Evolutionary conservation across 2,329 filamentous ascomycete species (phyloP).

Genomic region (Claviceps monticola): DNA sequence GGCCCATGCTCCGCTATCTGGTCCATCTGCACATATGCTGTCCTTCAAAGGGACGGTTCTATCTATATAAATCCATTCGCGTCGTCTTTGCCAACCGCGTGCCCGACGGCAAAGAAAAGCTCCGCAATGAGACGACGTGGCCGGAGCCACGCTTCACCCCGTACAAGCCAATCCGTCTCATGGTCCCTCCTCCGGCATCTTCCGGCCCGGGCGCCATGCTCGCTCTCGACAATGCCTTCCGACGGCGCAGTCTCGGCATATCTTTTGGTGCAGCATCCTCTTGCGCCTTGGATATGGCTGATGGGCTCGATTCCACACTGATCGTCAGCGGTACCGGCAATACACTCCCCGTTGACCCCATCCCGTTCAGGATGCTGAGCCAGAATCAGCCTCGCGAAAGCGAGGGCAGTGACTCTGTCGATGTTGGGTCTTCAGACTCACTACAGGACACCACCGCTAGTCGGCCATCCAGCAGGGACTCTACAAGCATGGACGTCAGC

Average conservation of each 20-base stretch:
- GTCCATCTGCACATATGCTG: constrained; percentile 90
- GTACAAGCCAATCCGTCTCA: constrained; percentile 57
- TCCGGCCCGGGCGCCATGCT: constrained; percentile 34
- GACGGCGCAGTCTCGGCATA: constrained; percentile 42
- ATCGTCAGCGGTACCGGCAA: constrained; percentile 14
- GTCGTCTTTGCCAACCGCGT: constrained; percentile 96
- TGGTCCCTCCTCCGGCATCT: constrained; percentile 26
- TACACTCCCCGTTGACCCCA: constrained; percentile 30
- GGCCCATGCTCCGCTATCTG: constrained; percentile 74
- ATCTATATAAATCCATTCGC: constrained; percentile 80
- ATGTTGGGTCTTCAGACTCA: constrained; percentile 15
- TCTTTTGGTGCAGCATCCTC: constrained; percentile 18
- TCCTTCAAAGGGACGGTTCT: constrained; percentile 69
- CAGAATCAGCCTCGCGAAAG: constrained; percentile 17
- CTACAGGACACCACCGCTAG: constrained; percentile 16
- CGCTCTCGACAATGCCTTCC: constrained; percentile 44
- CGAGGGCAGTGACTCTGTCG: constrained; percentile 17
- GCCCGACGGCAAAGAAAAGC: constrained; percentile 84
- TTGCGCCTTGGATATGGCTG: constrained; percentile 23
- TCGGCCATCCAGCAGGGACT: constrained; percentile 23
- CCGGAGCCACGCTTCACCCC: constrained; percentile 77
- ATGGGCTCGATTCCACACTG: constrained; percentile 9
- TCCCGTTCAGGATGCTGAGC: constrained; percentile 33
- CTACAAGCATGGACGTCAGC: constrained; percentile 14
- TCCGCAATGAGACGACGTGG: constrained; percentile 77